Percentiles rank a stretch among this genome's conserved stretches.
phyloP scores from a whole-genome alignment of 2,329 filamentous ascomycete species.

The Cercospora janseana region DNA sequence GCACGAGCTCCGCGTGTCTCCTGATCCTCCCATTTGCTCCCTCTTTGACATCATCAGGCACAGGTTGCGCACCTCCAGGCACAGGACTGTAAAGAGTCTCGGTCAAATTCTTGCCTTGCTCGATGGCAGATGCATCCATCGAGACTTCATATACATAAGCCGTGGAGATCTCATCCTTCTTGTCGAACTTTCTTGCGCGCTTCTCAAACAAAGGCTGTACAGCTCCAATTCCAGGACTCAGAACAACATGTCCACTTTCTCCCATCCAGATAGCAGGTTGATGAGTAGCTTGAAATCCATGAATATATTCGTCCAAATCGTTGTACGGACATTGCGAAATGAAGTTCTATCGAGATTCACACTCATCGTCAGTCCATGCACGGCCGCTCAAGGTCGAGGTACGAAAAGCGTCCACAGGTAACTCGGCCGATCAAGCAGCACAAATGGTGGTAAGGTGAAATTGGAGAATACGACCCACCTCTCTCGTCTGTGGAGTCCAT shows the following conservation, averaged over 20 bases:
- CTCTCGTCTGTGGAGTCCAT: conserved; percentile 51
- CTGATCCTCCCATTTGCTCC: conserved; percentile 45
- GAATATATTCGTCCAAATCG: conserved; percentile 45
- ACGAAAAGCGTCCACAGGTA: not conserved
- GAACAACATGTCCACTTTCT: conserved; percentile 48
- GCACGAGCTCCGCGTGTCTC: not conserved
- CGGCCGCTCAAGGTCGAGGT: not conserved
- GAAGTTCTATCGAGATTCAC: conserved; percentile 45
- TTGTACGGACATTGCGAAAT: conserved; percentile 52
- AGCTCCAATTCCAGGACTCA: conserved; percentile 43
- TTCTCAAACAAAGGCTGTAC: conserved; percentile 42
- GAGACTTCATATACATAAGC: conserved; percentile 50
- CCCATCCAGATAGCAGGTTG: conserved; percentile 57
- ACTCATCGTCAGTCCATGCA: not conserved
- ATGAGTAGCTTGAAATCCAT: conserved; percentile 53
- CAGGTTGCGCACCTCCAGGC: conserved; percentile 44
- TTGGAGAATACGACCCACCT: conserved; percentile 17
- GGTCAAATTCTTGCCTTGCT: conserved; percentile 34
- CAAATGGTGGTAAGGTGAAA: not conserved
- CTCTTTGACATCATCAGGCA: conserved; percentile 39
- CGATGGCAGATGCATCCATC: conserved; percentile 40
- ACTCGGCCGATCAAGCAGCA: not conserved
- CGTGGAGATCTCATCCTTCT: conserved; percentile 46
- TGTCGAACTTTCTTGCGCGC: conserved; percentile 44
- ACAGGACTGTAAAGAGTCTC: conserved; percentile 40